Percentiles rank a stretch among this genome's conserved stretches.
Evolutionary conservation across 2,329 filamentous ascomycete species (phyloP).

Genomic region (Clarireedia paspali): DNA sequence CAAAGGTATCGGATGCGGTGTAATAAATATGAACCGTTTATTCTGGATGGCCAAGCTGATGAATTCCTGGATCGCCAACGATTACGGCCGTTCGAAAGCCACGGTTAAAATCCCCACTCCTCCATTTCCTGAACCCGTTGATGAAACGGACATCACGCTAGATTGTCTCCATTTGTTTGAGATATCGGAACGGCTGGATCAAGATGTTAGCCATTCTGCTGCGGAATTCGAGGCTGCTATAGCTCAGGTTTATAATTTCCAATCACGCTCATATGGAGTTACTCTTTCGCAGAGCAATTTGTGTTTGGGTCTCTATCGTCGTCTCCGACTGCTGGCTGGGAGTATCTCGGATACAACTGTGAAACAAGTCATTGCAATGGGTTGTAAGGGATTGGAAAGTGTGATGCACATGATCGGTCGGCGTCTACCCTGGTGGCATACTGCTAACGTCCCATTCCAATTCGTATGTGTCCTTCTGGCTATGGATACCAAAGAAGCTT

Average conservation of each 20-base stretch:
- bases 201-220: neutral
- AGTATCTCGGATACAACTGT: constrained; percentile 1
- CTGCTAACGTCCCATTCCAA: constrained; percentile 18
- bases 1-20: constrained; percentile 1
- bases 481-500: constrained; percentile 15
- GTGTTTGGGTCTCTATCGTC: constrained; percentile 2
- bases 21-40: neutral
- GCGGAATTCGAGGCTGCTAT: constrained; percentile 2
- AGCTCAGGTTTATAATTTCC: neutral
- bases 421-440: constrained; percentile 20
- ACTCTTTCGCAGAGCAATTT: constrained; percentile 3
- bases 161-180: constrained; percentile 3
- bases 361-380: neutral
- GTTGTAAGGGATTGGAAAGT: constrained; percentile 11
- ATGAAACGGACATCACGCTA: neutral
- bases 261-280: neutral
- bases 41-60: constrained; percentile 3
- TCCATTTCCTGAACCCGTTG: neutral
- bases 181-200: constrained; percentile 2
- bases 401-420: constrained; percentile 11
- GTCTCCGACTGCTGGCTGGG: neutral
- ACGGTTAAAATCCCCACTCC: constrained; percentile 2
- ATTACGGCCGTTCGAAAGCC: constrained; percentile 5
- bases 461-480: constrained; percentile 18
- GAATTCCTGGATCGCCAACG: constrained; percentile 6